These are phyloP conservation scores for Pichia deserticola DNA, from an alignment of 805 yeast species.

Conservation along the genomic window DNA sequence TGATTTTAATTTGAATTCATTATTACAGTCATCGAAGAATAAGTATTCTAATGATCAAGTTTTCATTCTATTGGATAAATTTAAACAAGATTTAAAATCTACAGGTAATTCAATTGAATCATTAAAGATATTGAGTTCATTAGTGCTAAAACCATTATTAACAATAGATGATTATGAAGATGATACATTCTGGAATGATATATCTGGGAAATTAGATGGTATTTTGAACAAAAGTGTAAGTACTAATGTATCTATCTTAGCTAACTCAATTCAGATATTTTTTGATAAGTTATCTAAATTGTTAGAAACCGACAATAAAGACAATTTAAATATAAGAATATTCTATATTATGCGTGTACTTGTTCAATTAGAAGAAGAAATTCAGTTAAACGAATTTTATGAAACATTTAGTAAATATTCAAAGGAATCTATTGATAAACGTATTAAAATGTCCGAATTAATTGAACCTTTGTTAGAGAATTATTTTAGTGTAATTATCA, in stretches of 20 bases:
- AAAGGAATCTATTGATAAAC: neutral
- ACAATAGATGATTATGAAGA: slow-evolving; percentile 32
- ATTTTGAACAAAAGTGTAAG: slow-evolving; percentile 15
- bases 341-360: slow-evolving; percentile 23
- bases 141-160: slow-evolving; percentile 24
- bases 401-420: slow-evolving; percentile 3
- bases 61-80: slow-evolving; percentile 5
- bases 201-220: slow-evolving; percentile 9
- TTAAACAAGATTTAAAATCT: slow-evolving; percentile 14
- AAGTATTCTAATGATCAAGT: slow-evolving; percentile 7
- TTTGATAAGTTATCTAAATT: slow-evolving; percentile 10
- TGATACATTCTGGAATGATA: slow-evolving; percentile 24
- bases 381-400: slow-evolving; percentile 14
- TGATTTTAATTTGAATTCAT: slow-evolving; percentile 17
- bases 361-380: slow-evolving; percentile 18
- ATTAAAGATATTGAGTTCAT: slow-evolving; percentile 14
- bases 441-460: slow-evolving; percentile 11
- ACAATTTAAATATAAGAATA: slow-evolving; percentile 12
- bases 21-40: slow-evolving; percentile 13
- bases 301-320: neutral
- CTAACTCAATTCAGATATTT: slow-evolving; percentile 14
- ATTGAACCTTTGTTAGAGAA: slow-evolving; percentile 12
- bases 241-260: slow-evolving; percentile 11
- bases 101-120: slow-evolving; percentile 17
- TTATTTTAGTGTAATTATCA: neutral